Evolutionary conservation across 2,329 filamentous ascomycete genomes (phyloP), one percentile per base, ranked within the genome.

Genomic region (Penicillium palitans): DNA sequence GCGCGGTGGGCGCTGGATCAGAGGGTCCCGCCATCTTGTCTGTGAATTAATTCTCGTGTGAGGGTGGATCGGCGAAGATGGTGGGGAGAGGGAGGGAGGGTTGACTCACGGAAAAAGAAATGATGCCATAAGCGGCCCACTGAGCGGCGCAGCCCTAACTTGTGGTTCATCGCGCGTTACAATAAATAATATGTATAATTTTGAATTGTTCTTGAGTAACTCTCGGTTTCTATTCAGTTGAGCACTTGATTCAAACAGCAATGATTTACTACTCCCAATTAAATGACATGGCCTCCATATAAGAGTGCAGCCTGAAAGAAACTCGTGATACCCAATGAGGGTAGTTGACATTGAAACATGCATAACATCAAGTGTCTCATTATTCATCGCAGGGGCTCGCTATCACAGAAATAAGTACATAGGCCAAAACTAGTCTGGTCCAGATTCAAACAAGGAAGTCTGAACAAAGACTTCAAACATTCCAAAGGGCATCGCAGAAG

Each of bases 91-190:
- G 64, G 57, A 60, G 40, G 19, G 60, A 63, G 61, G 51, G 61
- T 66, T 73, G 69, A 73, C 66, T 72, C 70, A 72, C 61, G 61
- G 57, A 68, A 67, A 67, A 67, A 65, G 58, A 56, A 59, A 64
- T 72, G 68, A 72, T 72, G 70, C 68, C 69, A 71, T 69, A 71
- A 72, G 69, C 68, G 62, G 69, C 62, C 54, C 66, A 64, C 61
- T 46, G 55, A 60, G 31, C 59, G 62, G 41, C 58, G 62, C 63
- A 70, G 65, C 68, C 65, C 66, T 71, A 71, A 65, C 57, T 54
- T 54, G 50, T 9, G 31, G 13, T 47, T 53, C 51, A 53, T 53
- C 17, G 40, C 21, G 5, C 29, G 9, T n/a, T 35, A 27, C 17
- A 46, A 53, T 37, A 7, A 25, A 53, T 21, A 37, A 27, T 37